Conservation (phyloP, 2,329 filamentous ascomycete species). For the Thyridium curvatum region DNA sequence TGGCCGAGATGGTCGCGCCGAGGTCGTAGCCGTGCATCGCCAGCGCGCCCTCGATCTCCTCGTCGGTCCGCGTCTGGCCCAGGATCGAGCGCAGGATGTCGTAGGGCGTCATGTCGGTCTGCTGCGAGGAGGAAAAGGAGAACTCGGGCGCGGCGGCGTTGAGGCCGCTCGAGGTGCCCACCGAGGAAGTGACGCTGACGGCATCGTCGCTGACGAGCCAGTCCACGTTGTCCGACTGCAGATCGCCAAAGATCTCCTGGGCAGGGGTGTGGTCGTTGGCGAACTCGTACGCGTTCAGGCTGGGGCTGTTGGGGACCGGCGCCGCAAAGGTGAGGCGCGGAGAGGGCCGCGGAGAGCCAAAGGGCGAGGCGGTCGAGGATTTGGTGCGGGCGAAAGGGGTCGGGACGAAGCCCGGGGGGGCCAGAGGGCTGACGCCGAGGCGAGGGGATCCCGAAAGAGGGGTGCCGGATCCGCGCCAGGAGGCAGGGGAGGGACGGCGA, state of each 20-base stretch:
- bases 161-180: slow-evolving; percentile 61
- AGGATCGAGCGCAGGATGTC: slow-evolving; percentile 96
- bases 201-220: slow-evolving; percentile 91
- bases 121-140: slow-evolving; percentile 45
- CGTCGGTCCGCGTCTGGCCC: slow-evolving; percentile 80
- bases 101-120: slow-evolving; percentile 92
- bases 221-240: slow-evolving; percentile 90
- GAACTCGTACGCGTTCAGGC: slow-evolving; percentile 91
- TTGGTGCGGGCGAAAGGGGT: slow-evolving; percentile 71
- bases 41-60: slow-evolving; percentile 89
- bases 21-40: slow-evolving; percentile 88
- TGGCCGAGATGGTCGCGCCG: slow-evolving; percentile 80
- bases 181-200: slow-evolving; percentile 71
- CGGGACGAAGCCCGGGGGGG: slow-evolving; percentile 76
- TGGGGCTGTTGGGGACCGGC: slow-evolving; percentile 92
- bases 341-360: slow-evolving; percentile 86
- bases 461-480: slow-evolving; percentile 79
- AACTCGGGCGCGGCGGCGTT: slow-evolving; percentile 81
- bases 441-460: slow-evolving; percentile 79
- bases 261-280: slow-evolving; percentile 73
- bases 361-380: slow-evolving; percentile 69
- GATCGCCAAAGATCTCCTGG: slow-evolving; percentile 77
- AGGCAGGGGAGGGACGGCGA: slow-evolving; percentile 83
- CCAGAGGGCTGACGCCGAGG: slow-evolving; percentile 73
- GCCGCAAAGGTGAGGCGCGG: slow-evolving; percentile 86